Conservation (phyloP, 257 asterid genomes). For the Salvia rosmarinus region DNA sequence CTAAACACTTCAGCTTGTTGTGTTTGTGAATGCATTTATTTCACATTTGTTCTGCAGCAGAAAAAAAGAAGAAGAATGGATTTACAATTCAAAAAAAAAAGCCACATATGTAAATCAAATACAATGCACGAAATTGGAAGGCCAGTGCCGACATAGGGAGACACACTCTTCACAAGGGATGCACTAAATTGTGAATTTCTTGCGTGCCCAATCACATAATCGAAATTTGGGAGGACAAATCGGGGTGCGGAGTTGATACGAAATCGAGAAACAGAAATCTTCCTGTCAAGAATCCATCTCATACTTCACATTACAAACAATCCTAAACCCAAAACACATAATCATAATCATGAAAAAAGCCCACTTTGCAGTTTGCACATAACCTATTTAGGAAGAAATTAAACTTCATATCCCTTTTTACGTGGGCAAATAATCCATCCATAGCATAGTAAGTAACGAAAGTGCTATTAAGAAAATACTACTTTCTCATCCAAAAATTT, state of each 20-base stretch:
- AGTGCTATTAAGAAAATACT: not conserved
- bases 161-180: conserved; percentile 40
- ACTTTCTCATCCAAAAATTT: not conserved
- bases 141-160: conserved; percentile 35
- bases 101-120: too few relatives aligned
- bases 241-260: conserved; percentile 37
- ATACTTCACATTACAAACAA: conserved; percentile 2
- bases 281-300: conserved; percentile 49
- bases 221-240: conserved; percentile 29
- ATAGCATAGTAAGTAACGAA: not conserved
- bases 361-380: not conserved
- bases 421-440: not conserved
- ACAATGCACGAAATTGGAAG: conserved; percentile 40
- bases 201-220: conserved; percentile 39
- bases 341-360: conserved; percentile 12
- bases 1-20: too few relatives aligned
- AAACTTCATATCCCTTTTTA: not conserved
- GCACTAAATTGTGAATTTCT: conserved; percentile 26
- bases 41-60: too few relatives aligned
- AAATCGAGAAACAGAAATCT: conserved; percentile 46
- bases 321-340: not conserved
- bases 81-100: too few relatives aligned
- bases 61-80: too few relatives aligned
- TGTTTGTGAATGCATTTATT: too few relatives aligned
- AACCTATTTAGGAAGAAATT: not conserved